These are phyloP conservation scores for Neopestalotiopsis sp. DNA, from an alignment of 2,329 filamentous ascomycete genomes.

Conservation along the genomic window DNA sequence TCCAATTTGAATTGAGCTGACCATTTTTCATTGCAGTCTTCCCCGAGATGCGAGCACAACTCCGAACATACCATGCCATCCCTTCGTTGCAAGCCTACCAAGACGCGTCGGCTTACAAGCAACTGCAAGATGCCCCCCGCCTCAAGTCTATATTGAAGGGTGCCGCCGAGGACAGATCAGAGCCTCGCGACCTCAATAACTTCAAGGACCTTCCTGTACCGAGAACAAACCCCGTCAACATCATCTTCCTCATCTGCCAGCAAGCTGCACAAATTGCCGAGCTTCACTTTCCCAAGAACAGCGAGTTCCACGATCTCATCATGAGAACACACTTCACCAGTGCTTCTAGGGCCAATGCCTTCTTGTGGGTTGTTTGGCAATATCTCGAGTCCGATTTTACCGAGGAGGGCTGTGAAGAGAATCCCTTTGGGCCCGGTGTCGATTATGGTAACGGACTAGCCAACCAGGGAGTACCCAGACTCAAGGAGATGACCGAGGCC, in stretches of 20 bases:
- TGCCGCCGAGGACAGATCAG: slow-evolving; percentile 83
- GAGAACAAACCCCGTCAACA: slow-evolving; percentile 94
- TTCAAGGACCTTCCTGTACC: slow-evolving; percentile 70
- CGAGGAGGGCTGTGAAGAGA: slow-evolving; percentile 83
- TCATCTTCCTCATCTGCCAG: slow-evolving; percentile 93
- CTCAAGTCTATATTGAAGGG: slow-evolving; percentile 98
- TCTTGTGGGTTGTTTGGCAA: slow-evolving; percentile 99
- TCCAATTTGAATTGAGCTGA: slow-evolving; percentile 5
- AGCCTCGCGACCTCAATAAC: slow-evolving; percentile 83
- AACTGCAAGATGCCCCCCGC: slow-evolving; percentile 93
- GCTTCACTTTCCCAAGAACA: slow-evolving; percentile 81
- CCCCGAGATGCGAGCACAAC: slow-evolving; percentile 96
- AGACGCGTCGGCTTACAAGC: slow-evolving; percentile 95
- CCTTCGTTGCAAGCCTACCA: slow-evolving; percentile 94
- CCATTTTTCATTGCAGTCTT: slow-evolving; percentile 65
- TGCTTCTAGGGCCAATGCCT: slow-evolving; percentile 81
- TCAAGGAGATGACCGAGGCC: slow-evolving; percentile 69
- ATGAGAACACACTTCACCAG: slow-evolving; percentile 89
- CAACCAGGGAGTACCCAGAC: slow-evolving; percentile 71
- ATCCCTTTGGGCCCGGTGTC: slow-evolving; percentile 82
- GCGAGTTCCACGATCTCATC: slow-evolving; percentile 95
- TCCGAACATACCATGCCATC: slow-evolving; percentile 97
- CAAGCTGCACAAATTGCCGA: slow-evolving; percentile 92
- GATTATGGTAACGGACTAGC: slow-evolving; percentile 68
- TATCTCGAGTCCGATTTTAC: slow-evolving; percentile 97